Evolutionary conservation across 2,329 filamentous ascomycete genomes (phyloP).

Genomic region (Fusarium papillatum): DNA sequence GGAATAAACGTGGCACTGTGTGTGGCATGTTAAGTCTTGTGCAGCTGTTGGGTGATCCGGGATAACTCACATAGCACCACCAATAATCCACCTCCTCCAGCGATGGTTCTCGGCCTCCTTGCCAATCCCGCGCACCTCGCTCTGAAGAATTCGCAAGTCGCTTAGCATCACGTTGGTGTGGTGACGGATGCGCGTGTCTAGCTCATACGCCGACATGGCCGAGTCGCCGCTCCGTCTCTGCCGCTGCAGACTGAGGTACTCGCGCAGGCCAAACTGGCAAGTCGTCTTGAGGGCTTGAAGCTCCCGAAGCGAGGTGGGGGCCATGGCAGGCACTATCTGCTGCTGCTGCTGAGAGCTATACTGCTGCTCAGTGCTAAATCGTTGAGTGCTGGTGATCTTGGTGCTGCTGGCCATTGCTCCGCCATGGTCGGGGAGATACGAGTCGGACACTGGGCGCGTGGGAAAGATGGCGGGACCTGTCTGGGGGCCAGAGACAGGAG

Average conservation of each 20-base stretch:
- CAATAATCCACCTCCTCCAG: constrained; percentile 67
- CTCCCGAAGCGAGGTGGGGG: constrained; percentile 42
- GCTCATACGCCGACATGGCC: constrained; percentile 49
- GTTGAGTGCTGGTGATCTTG: constrained; percentile 11
- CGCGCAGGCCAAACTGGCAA: constrained; percentile 52
- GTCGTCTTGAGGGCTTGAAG: constrained; percentile 49
- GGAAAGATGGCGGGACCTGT: constrained; percentile 33
- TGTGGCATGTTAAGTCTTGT: constrained; percentile 40
- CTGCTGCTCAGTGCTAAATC: not conserved
- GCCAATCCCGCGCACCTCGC: constrained; percentile 58
- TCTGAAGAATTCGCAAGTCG: constrained; percentile 60
- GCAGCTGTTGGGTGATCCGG: not conserved
- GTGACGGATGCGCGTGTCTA: constrained; percentile 57
- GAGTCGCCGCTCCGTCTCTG: constrained; percentile 46
- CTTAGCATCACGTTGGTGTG: constrained; percentile 58
- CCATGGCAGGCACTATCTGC: constrained; percentile 30
- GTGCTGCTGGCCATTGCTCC: constrained; percentile 34
- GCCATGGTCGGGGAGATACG: constrained; percentile 35
- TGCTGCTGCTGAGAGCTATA: not conserved
- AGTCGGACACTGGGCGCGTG: constrained; percentile 39
- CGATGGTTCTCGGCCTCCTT: constrained; percentile 61
- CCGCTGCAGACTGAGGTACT: constrained; percentile 51
- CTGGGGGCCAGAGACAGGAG: constrained; percentile 35
- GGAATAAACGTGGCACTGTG: constrained; percentile 65
- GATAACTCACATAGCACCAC: constrained; percentile 62